Evolutionary conservation across 2,329 filamentous ascomycete genomes (phyloP), one percentile per base, ranked within the genome.

Genomic region (Arthrobotrys entomopaga): DNA sequence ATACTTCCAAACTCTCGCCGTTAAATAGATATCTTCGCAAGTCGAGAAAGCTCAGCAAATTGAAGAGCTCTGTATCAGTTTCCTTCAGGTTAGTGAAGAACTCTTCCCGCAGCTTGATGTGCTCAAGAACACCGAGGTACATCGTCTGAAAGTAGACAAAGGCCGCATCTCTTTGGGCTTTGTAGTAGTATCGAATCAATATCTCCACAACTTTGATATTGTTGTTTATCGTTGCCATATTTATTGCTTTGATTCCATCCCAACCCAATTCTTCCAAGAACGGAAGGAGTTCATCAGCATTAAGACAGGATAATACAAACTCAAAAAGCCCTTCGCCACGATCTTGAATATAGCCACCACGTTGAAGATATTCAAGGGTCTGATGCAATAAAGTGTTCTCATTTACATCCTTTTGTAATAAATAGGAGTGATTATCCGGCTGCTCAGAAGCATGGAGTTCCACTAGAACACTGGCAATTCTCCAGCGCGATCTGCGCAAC

Each of bases 341-440:
- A 11, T 11, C 20, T n/a, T n/a, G n/a, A n/a, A n/a, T n/a, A n/a
- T n/a, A n/a, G n/a, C n/a, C n/a, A n/a, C n/a, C n/a, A n/a, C n/a
- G n/a, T n/a, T n/a, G 2, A 22, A 34, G 29, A 7, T 15, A 34
- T 67, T 16, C 0, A 2, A 7, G 8, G 24, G 61, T 26, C 2
- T 13, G 5, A 26, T 73, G 56, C 22, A 73, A 13, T 1, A 61
- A 7, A 2, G 53, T 65, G 8, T 56, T 10, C 15, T 73, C 67
- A 1, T 43, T 56, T 5, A 57, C 19, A 49, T 65, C 54, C 40
- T 38, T 65, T 61, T 56, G 34, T 3, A 24, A 48, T 3, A 65
- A 34, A 26, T 54, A 73, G 16, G 54, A 60, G n/a, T 48, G 48
- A 20, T 49, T 29, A 15, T 49, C 46, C 22, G 19, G 26, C 38